phyloP scores from a whole-genome alignment of 2,329 filamentous ascomycete genomes.

The Arthrobotrys conoides region DNA sequence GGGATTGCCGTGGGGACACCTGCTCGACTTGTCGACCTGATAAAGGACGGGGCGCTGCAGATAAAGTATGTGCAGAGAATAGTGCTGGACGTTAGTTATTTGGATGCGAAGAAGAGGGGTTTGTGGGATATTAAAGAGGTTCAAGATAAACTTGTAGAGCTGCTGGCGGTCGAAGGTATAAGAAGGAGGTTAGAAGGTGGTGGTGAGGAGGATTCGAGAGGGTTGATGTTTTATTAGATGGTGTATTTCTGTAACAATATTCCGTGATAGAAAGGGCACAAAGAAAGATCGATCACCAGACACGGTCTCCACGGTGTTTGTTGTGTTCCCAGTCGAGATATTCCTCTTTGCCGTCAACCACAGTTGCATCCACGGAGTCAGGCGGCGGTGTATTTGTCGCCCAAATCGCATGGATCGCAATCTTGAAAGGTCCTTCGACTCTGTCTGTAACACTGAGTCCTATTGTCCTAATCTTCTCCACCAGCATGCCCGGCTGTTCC shows the following conservation, averaged over 20 bases:
- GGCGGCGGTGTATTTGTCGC: slow-evolving; percentile 71
- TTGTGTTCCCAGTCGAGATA: slow-evolving; percentile 56
- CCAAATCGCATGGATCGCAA: slow-evolving; percentile 89
- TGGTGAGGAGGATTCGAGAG: slow-evolving; percentile 73
- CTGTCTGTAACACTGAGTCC: slow-evolving; percentile 92
- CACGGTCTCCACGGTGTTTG: slow-evolving; percentile 37
- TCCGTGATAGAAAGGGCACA: not conserved
- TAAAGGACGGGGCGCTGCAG: slow-evolving; percentile 85
- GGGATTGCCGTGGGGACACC: slow-evolving; percentile 94
- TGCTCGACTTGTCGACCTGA: slow-evolving; percentile 82
- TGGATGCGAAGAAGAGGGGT: slow-evolving; percentile 93
- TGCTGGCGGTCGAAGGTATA: slow-evolving; percentile 80
- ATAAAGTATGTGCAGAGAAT: slow-evolving; percentile 81
- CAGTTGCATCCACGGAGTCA: slow-evolving; percentile 41
- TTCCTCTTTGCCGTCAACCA: slow-evolving; percentile 51
- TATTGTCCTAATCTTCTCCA: slow-evolving; percentile 85
- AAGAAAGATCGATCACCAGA: slow-evolving; percentile 28
- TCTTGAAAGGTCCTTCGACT: slow-evolving; percentile 87
- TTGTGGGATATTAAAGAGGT: slow-evolving; percentile 97
- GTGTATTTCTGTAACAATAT: slow-evolving; percentile 58
- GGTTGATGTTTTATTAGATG: slow-evolving; percentile 75
- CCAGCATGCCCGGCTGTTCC: slow-evolving; percentile 89
- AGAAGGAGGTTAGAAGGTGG: slow-evolving; percentile 76
- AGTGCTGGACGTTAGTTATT: slow-evolving; percentile 90
- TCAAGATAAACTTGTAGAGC: slow-evolving; percentile 81